Evolutionary conservation across 768 basidiomycete species (phyloP).

Genomic region (Fomitopsis serialis): DNA sequence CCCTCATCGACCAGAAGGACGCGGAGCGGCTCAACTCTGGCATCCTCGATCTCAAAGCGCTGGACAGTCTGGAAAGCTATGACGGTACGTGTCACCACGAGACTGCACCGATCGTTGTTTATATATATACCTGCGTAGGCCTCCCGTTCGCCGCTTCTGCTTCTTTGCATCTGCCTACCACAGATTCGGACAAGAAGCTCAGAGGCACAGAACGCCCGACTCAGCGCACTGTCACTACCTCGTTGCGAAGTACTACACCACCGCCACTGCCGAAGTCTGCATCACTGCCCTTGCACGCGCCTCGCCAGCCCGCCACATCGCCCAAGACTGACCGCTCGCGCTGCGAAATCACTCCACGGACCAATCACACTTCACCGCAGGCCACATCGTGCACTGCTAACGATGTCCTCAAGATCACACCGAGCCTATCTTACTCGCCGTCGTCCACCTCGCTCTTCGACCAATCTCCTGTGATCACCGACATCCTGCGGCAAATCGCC

Average conservation of each 20-base stretch:
- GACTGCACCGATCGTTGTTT: neutral
- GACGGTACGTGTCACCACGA: constrained; percentile 50
- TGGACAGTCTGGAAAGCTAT: constrained; percentile 65
- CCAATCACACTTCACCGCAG: constrained; percentile 13
- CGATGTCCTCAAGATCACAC: constrained; percentile 10
- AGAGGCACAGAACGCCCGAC: constrained; percentile 16
- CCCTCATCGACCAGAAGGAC: constrained; percentile 56
- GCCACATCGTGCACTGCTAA: constrained; percentile 7
- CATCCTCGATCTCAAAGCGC: constrained; percentile 67
- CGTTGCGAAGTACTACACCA: constrained; percentile 64
- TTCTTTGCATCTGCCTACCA: constrained; percentile 10
- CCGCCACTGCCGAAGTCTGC: constrained; percentile 83
- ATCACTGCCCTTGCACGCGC: constrained; percentile 70
- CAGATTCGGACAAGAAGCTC: constrained; percentile 41
- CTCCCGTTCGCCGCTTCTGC: constrained; percentile 15
- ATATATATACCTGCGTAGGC: constrained; percentile 6
- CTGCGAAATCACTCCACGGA: neutral
- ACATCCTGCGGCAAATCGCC: constrained; percentile 72
- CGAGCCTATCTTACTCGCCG: constrained; percentile 25
- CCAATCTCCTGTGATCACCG: constrained; percentile 64
- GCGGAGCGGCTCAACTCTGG: constrained; percentile 76
- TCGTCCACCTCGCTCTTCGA: constrained; percentile 39
- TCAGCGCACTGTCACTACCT: constrained; percentile 40
- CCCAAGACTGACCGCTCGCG: constrained; percentile 14
- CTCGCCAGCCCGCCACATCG: constrained; percentile 31